Evolutionary conservation across 2,329 filamentous ascomycete species (phyloP).

Genomic region (Zarea fungicola): DNA sequence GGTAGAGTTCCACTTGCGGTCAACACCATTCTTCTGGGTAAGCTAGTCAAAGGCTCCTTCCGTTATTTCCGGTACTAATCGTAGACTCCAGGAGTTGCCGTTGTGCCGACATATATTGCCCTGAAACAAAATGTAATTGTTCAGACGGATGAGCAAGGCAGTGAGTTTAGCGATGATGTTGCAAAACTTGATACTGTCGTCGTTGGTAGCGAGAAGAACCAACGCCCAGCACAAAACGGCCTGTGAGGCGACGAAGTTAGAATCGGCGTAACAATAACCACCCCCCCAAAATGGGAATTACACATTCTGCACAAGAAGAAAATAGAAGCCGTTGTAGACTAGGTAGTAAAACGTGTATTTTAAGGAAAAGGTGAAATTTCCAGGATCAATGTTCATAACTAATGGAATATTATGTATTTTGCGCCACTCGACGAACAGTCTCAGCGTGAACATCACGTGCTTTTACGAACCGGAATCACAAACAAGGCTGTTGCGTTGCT

Average conservation of each 20-base stretch:
- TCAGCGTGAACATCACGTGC: too few species aligned
- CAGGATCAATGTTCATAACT: too few species aligned
- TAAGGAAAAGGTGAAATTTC: too few species aligned
- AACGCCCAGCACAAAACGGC: background rate
- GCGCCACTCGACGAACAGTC: too few species aligned
- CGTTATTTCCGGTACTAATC: background rate
- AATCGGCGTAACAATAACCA: background rate
- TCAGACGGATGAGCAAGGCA: constrained; percentile 13
- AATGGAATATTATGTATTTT: too few species aligned
- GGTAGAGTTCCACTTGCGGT: constrained; percentile 34
- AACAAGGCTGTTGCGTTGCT: too few species aligned
- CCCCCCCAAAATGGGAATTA: too few species aligned
- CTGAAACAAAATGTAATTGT: constrained; percentile 24
- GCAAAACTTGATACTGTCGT: background rate
- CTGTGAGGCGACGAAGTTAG: background rate
- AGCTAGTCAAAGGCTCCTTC: constrained; percentile 10
- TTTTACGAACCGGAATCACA: too few species aligned
- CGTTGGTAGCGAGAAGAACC: background rate
- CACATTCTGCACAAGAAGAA: too few species aligned
- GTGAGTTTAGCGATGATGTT: constrained; percentile 3
- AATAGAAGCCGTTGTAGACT: too few species aligned
- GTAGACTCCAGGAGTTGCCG: constrained; percentile 22
- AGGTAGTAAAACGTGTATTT: too few species aligned
- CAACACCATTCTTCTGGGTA: constrained; percentile 34
- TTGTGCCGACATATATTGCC: constrained; percentile 24